Evolutionary conservation across 2,329 filamentous ascomycete species (phyloP).

Genomic region (Talaromyces sp.): DNA sequence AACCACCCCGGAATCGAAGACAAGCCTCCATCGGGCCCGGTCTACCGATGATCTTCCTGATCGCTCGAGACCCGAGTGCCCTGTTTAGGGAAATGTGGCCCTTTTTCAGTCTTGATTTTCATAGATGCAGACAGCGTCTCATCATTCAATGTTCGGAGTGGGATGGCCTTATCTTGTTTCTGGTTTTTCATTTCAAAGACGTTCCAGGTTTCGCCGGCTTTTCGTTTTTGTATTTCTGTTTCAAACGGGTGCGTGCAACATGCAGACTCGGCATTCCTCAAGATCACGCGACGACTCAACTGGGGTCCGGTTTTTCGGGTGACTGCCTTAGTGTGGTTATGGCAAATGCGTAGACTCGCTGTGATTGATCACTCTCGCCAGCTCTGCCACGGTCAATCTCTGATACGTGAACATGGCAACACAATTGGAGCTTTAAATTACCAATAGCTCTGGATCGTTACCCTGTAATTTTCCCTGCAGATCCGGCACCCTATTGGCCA

Average conservation of each 20-base stretch:
- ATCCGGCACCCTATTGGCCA: constrained; percentile 5
- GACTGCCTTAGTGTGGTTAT: constrained; percentile 34
- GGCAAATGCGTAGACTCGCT: neutral
- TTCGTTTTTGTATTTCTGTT: neutral
- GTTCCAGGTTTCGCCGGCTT: neutral
- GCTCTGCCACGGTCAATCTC: neutral
- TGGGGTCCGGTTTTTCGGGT: constrained; percentile 30
- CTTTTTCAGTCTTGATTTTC: neutral
- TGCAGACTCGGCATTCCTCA: constrained; percentile 22
- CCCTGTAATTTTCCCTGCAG: constrained; percentile 13
- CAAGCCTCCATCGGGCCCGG: constrained; percentile 9
- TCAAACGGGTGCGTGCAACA: neutral
- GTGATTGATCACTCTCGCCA: constrained; percentile 3
- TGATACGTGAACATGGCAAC: neutral
- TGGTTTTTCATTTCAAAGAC: neutral
- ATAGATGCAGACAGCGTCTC: neutral
- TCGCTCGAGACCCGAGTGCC: constrained; percentile 1
- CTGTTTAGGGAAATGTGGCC: constrained; percentile 4
- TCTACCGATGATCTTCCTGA: constrained; percentile 12
- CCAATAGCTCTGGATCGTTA: constrained; percentile 3
- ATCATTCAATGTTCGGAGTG: neutral
- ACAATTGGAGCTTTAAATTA: constrained; percentile 11
- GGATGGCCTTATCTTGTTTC: neutral
- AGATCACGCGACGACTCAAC: constrained; percentile 35
- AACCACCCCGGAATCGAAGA: neutral